A percentile compares a stretch with the other conserved stretches of the same genome.
Conservation (phyloP, 768 basidiomycete species). For the Podaxis pistillaris region DNA sequence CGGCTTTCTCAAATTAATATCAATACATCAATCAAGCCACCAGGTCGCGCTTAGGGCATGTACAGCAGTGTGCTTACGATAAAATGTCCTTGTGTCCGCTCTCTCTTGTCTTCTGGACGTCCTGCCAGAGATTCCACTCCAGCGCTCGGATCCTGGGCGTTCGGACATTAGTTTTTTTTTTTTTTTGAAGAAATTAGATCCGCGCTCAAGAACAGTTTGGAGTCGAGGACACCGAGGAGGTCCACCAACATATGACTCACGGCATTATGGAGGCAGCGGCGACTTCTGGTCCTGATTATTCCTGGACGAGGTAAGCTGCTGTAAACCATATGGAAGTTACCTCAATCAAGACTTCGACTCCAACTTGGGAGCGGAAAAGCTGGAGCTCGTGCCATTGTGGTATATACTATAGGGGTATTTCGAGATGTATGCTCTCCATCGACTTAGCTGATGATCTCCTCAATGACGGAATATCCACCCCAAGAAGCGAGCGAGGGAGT, state of each 20-base stretch:
- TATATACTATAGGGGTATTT: neutral
- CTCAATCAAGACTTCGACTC: neutral
- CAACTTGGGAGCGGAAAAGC: neutral
- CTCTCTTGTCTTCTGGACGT: neutral
- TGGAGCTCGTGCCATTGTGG: neutral
- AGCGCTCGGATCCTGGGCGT: neutral
- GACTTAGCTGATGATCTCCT: neutral
- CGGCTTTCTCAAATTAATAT: neutral
- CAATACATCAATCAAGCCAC: neutral
- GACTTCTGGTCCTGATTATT: neutral
- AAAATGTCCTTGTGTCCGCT: neutral
- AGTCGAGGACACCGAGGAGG: neutral
- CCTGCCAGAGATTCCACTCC: neutral
- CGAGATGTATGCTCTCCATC: neutral
- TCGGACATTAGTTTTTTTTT: neutral
- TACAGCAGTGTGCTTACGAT: neutral
- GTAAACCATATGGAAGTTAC: neutral
- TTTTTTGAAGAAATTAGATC: neutral
- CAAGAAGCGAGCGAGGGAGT: too few relatives aligned
- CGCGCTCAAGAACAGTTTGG: neutral
- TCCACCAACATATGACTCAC: neutral
- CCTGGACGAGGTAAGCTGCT: neutral
- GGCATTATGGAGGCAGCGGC: neutral
- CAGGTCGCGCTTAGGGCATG: neutral
- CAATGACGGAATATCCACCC: neutral